Evolutionary conservation across 2,329 filamentous ascomycete genomes (phyloP).

Genomic region (Dactylella cylindrospora): DNA sequence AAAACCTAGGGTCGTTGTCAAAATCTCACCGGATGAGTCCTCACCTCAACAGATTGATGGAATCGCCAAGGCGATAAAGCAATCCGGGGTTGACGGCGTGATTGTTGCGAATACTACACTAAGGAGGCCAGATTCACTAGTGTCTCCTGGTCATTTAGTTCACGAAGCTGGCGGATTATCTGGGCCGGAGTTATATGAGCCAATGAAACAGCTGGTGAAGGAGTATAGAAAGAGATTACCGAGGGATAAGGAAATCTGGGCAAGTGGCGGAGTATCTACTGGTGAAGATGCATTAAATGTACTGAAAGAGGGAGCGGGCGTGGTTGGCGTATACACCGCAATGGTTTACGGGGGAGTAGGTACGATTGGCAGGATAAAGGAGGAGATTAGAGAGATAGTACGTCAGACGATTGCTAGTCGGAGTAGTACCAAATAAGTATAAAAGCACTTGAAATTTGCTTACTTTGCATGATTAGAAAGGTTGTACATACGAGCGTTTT

Average conservation of each 20-base stretch:
- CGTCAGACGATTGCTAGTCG: conserved; percentile 13
- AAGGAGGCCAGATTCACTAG: conserved; percentile 69
- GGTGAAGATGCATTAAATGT: conserved; percentile 79
- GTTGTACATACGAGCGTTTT: conserved; percentile 6
- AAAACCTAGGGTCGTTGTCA: conserved; percentile 89
- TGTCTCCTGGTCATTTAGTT: conserved; percentile 66
- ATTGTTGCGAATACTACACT: conserved; percentile 98
- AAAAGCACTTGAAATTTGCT: not conserved
- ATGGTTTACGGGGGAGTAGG: conserved; percentile 66
- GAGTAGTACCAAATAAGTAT: conserved; percentile 19
- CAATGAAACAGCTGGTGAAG: conserved; percentile 74
- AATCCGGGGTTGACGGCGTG: conserved; percentile 85
- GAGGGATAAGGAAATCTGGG: conserved; percentile 70
- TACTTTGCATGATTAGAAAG: conserved; percentile 10
- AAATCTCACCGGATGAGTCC: conserved; percentile 95
- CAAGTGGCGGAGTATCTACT: conserved; percentile 87
- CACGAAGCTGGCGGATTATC: conserved; percentile 82
- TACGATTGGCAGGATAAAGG: conserved; percentile 66
- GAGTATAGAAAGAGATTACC: conserved; percentile 74
- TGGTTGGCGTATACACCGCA: conserved; percentile 88
- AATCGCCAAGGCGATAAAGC: conserved; percentile 81
- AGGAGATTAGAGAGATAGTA: conserved; percentile 59
- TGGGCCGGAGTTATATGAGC: conserved; percentile 82
- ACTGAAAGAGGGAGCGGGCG: conserved; percentile 82
- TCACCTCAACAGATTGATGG: conserved; percentile 79